These are phyloP conservation scores for Polytrichum commune DNA, from an alignment of 225 moss, liverwort and hornwort genomes.

Conservation along the genomic window DNA sequence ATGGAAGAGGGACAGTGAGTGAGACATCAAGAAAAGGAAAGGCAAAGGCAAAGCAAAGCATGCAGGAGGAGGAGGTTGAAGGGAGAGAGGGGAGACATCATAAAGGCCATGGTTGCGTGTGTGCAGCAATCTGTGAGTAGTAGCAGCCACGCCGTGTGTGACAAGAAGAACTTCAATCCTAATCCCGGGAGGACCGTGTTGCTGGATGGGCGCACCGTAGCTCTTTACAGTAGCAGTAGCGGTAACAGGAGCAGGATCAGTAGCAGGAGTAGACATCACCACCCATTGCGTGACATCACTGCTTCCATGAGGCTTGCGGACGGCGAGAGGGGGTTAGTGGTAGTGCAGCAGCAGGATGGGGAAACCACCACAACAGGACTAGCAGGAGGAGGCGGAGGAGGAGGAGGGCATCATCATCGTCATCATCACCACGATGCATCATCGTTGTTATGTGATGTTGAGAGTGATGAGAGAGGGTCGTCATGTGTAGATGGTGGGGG, in stretches of 20 bases:
- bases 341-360: slow-evolving; percentile 4
- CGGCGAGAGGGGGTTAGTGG: slow-evolving; percentile 2
- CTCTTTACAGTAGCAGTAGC: slow-evolving; percentile 1
- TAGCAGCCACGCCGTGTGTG: not conserved
- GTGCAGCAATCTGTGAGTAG: slow-evolving; percentile 8
- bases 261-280: no score
- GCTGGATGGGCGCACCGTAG: slow-evolving; percentile 15
- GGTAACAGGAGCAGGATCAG: no score
- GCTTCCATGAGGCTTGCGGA: slow-evolving; percentile 13
- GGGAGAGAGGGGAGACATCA: not conserved
- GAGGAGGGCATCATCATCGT: slow-evolving; percentile 12
- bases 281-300: slow-evolving; percentile 6
- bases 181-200: not conserved
- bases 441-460: no score
- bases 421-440: not conserved
- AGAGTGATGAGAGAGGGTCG: no score
- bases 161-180: not conserved
- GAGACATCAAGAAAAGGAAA: no score
- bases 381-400: not conserved
- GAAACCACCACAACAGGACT: not conserved
- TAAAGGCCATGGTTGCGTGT: slow-evolving; percentile 15
- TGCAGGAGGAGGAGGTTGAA: slow-evolving; percentile 7
- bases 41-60: not conserved
- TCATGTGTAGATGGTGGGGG: slow-evolving; percentile 2
- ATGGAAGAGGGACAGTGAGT: no score